Evolutionary conservation across 805 yeast species (phyloP), one percentile per base, ranked within the genome.

Genomic region (Ogataea paraovalis): DNA sequence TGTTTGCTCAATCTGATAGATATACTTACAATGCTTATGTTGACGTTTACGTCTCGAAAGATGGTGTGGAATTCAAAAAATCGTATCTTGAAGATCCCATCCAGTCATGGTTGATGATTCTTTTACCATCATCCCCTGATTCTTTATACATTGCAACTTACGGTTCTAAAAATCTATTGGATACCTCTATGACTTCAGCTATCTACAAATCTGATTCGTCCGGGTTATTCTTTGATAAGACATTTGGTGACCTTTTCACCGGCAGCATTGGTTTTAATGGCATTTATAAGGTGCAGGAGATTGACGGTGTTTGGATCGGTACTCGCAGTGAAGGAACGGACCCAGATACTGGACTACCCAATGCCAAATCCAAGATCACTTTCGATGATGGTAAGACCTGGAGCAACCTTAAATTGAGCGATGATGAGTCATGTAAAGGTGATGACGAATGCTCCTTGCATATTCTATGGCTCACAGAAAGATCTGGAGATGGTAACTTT

Each of bases 251-350:
- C 33, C 68, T 75, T 12, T 59, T 67, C 39, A 70, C 70, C 20
- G 64, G 66, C 37, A 47, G 54, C 13, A 53, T 64, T 19, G 79
- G 77, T 8, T 62, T 70, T 40, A 67, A 73, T 22, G 60, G 65
- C 18, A 60, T 76, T 18, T 70, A 69, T 33, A 75, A 74, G 51
- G 69, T 82, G 18, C 71, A 74, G 49, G 71, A 70, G 18, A 69
- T 81, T 23, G 87, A 83, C 49, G 91, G 90, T 9, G 74, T 79
- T 14, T 76, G 85, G 76, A 57, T 85, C 41, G 75, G 80, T 22
- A 64, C 72, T 6, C 52, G 49, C 9, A 47, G 48, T 37, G 55
- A 44, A 6, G 57, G 53, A 6, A 18, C 45, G 5, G 49, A 46
- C 18, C 65, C 64, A 39, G 56, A 65, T 2, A 51, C 64, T 0